A percentile compares a stretch with the other conserved stretches of the same genome.
These are phyloP conservation scores for Simmondsia chinensis DNA, from an alignment of 148 eudicot genomes.

Conservation along the genomic window DNA sequence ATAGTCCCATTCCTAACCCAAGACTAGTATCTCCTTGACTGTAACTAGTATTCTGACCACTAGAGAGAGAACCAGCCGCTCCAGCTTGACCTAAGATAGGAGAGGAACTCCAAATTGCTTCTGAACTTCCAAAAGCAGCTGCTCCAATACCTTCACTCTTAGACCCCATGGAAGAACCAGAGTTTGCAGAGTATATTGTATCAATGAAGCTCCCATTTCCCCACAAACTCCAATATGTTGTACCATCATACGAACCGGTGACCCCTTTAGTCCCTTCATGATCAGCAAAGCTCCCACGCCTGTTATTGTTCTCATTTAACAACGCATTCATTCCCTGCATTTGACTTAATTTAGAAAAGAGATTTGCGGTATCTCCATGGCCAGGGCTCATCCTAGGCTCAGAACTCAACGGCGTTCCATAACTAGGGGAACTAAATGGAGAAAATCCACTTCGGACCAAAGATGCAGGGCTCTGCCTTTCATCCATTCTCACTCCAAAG, in stretches of 20 bases:
- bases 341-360: conserved; percentile 37
- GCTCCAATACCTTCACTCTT: conserved; percentile 31
- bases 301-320: conserved; percentile 30
- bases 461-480: conserved; percentile 53
- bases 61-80: conserved; percentile 28
- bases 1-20: conserved; percentile 29
- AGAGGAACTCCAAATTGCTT: conserved; percentile 70
- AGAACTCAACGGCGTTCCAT: conserved; percentile 35
- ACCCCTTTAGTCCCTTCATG: conserved; percentile 44
- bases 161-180: conserved; percentile 29
- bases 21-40: conserved; percentile 28
- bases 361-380: conserved; percentile 33
- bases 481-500: conserved; percentile 70
- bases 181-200: conserved; percentile 28
- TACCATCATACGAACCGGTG: conserved; percentile 33
- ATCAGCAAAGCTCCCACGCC: conserved; percentile 36
- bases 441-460: conserved; percentile 59
- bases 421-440: conserved; percentile 46
- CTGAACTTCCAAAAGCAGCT: conserved; percentile 35
- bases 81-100: conserved; percentile 35
- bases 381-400: conserved; percentile 53
- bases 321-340: conserved; percentile 43
- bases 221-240: conserved; percentile 56
- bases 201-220: conserved; percentile 44
- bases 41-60: conserved; percentile 26